Evolutionary conservation across 1,139 yeast genomes (phyloP).

Genomic region (Lodderomyces metapsilosis): DNA sequence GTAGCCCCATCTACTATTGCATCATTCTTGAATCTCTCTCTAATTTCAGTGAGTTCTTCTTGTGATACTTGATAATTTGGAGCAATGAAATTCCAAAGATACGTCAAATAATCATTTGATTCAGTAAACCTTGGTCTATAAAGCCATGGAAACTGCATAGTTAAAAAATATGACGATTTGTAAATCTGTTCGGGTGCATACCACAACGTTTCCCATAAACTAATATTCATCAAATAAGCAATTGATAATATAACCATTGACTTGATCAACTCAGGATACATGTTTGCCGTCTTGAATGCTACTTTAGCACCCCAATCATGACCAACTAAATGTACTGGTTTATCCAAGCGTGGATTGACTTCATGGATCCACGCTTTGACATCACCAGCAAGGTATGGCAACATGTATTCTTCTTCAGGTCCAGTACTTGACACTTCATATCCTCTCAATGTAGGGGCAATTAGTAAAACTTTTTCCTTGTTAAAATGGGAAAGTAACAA

Average conservation of each 20-base stretch:
- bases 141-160: constrained; percentile 35
- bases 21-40: constrained; percentile 24
- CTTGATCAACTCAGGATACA: constrained; percentile 36
- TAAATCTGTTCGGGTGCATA: constrained; percentile 38
- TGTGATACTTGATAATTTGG: constrained; percentile 35
- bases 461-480: constrained; percentile 23
- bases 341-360: constrained; percentile 16
- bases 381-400: constrained; percentile 35
- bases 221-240: constrained; percentile 34
- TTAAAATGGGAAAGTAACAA: constrained; percentile 13
- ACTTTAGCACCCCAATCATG: constrained; percentile 51
- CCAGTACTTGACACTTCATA: constrained; percentile 40
- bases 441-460: constrained; percentile 45
- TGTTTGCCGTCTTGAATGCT: constrained; percentile 34
- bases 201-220: constrained; percentile 27
- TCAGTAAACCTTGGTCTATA: constrained; percentile 24
- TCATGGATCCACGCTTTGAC: constrained; percentile 32
- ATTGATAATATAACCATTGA: constrained; percentile 41
- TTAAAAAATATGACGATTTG: constrained; percentile 36
- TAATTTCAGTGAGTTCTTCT: constrained; percentile 29
- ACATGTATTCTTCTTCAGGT: constrained; percentile 23
- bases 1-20: constrained; percentile 38
- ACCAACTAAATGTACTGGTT: constrained; percentile 43
- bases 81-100: constrained; percentile 42
- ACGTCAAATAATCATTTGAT: constrained; percentile 28